Conservation (phyloP, 306 rosid genomes). For the Canavalia gladiata region DNA sequence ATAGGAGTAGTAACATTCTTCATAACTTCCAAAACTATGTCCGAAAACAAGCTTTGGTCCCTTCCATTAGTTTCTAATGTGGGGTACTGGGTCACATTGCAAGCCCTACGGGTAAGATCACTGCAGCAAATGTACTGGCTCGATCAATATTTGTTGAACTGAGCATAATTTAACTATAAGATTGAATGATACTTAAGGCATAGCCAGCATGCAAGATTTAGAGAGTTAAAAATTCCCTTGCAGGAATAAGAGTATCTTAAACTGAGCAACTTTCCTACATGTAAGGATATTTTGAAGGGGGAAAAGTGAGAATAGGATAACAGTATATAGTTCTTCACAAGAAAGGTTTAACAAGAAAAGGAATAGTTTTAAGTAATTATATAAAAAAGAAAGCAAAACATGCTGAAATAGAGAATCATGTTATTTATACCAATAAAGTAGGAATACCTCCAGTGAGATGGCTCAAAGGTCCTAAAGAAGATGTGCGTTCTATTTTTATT, state of each 20-base stretch:
- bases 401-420: slow-evolving; percentile 34
- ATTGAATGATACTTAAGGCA: slow-evolving; percentile 9
- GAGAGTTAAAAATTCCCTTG: slow-evolving; percentile 19
- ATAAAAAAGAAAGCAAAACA: slow-evolving; percentile 31
- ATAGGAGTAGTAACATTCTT: slow-evolving; percentile 62
- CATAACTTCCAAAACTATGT: slow-evolving; percentile 62
- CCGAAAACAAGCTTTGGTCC: slow-evolving; percentile 69
- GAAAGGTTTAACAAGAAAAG: slow-evolving; percentile 9
- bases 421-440: slow-evolving; percentile 36
- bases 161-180: slow-evolving; percentile 28
- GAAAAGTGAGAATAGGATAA: background rate
- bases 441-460: slow-evolving; percentile 91
- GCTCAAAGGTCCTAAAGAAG: slow-evolving; percentile 85
- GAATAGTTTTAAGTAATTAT: slow-evolving; percentile 26
- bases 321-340: slow-evolving; percentile 4
- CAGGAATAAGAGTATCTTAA: slow-evolving; percentile 19
- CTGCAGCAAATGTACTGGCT: slow-evolving; percentile 58
- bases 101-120: slow-evolving; percentile 61
- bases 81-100: slow-evolving; percentile 68
- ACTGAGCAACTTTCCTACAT: background rate
- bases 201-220: slow-evolving; percentile 8
- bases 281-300: slow-evolving; percentile 11
- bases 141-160: slow-evolving; percentile 44
- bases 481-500: slow-evolving; percentile 65
- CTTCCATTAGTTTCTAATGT: slow-evolving; percentile 58